Percentiles rank a stretch among this genome's conserved stretches.
These are phyloP conservation scores for Aspergillus ellipticus DNA, from an alignment of 495 filamentous ascomycete species.

Conservation along the genomic window DNA sequence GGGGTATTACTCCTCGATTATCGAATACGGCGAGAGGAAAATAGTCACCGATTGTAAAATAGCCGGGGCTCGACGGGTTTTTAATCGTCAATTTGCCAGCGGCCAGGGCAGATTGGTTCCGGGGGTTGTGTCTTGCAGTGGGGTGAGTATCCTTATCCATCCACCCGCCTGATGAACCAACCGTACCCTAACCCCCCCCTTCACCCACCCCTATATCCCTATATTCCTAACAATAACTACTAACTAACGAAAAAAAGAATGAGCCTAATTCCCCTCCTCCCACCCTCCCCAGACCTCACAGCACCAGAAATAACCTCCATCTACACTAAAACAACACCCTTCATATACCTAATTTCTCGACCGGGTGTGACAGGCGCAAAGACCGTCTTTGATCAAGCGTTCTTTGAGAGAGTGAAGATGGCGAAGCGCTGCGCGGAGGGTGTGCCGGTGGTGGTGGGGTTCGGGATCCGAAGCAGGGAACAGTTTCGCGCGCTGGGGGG, in stretches of 20 bases:
- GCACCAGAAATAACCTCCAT: too few species aligned
- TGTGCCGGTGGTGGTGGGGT: background rate
- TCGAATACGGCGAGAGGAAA: conserved; percentile 77
- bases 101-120: conserved; percentile 79
- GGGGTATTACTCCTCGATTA: conserved; percentile 88
- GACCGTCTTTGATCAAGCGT: background rate
- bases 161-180: too few species aligned
- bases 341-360: too few species aligned
- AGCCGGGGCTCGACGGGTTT: conserved; percentile 80
- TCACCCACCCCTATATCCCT: too few species aligned
- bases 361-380: conserved; percentile 2
- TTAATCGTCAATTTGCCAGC: conserved; percentile 84
- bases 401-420: background rate
- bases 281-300: too few species aligned
- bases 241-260: too few species aligned
- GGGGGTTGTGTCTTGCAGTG: conserved; percentile 55
- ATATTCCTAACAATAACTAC: too few species aligned
- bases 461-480: background rate
- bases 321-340: too few species aligned
- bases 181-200: too few species aligned
- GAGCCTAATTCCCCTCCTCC: too few species aligned
- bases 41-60: conserved; percentile 70
- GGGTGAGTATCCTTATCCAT: too few species aligned
- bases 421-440: background rate
- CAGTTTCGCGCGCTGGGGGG: background rate